Percentiles rank a stretch among this genome's conserved stretches.
Evolutionary conservation across 345 rosid species (phyloP).

Genomic region (Microthlaspi erraticum): DNA sequence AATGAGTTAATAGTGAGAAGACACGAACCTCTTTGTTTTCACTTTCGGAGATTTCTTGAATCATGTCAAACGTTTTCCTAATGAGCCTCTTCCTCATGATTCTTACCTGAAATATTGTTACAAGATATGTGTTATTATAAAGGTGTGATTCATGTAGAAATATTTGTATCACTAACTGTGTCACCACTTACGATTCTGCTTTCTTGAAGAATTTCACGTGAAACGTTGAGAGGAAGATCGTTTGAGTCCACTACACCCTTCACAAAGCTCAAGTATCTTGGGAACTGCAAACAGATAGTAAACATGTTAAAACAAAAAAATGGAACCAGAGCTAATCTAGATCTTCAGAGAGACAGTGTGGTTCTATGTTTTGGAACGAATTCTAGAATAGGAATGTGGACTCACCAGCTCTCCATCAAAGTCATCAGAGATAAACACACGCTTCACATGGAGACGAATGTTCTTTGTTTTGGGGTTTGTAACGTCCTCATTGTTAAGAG

Average conservation of each 20-base stretch:
- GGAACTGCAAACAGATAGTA: conserved; percentile 62
- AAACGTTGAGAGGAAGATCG: conserved; percentile 97
- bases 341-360: not conserved
- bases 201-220: conserved; percentile 98
- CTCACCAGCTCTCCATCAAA: conserved; percentile 99
- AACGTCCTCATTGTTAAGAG: conserved; percentile 89
- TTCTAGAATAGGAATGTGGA: not conserved
- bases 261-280: conserved; percentile 94
- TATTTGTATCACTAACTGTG: not conserved
- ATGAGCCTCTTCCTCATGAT: conserved; percentile 99
- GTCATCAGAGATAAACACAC: conserved; percentile 99
- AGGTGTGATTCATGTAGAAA: not conserved
- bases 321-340: not conserved
- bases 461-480: conserved; percentile 91
- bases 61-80: conserved; percentile 95
- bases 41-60: conserved; percentile 82
- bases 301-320: conserved; percentile 1
- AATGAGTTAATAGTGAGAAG: not conserved
- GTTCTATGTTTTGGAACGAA: not conserved
- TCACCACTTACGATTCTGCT: conserved; percentile 67
- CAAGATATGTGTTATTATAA: not conserved
- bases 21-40: conserved; percentile 83
- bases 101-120: conserved; percentile 60
- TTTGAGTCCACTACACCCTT: conserved; percentile 96
- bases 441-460: conserved; percentile 86